Conservation (phyloP, 2,329 filamentous ascomycete genomes). For the Cercospora sp. region DNA sequence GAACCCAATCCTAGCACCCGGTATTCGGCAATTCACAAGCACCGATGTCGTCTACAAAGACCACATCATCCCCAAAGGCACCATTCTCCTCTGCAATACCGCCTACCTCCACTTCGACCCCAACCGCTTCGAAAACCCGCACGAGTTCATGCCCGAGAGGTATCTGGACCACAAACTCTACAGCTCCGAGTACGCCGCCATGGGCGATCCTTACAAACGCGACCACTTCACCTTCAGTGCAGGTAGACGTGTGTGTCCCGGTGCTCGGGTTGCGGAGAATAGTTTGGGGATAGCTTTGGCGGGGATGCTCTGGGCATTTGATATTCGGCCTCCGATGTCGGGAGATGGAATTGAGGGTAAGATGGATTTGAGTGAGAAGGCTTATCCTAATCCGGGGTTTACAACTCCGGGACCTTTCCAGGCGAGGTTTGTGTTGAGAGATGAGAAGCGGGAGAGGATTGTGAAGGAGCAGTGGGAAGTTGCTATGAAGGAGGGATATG, state of each 20-base stretch:
- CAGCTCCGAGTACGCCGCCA: neutral
- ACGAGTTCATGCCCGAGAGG: neutral
- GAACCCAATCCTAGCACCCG: neutral
- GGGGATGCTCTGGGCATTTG: neutral
- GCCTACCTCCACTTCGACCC: neutral
- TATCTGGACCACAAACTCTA: neutral
- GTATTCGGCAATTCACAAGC: neutral
- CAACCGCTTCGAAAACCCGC: neutral
- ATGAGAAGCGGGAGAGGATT: neutral
- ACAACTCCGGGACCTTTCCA: neutral
- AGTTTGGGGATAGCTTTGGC: neutral
- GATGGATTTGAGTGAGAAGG: neutral
- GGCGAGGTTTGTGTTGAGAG: neutral
- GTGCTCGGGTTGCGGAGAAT: neutral
- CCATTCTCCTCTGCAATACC: neutral
- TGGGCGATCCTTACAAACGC: neutral
- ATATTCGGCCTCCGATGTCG: neutral
- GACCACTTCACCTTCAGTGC: neutral
- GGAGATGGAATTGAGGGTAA: neutral
- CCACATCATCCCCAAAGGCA: neutral
- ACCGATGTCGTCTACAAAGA: constrained; percentile 8
- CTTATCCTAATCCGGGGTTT: neutral
- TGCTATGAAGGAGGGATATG: neutral
- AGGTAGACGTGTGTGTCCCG: neutral
- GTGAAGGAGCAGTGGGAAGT: neutral